Conservation (phyloP, 257 asterid genomes). For the Vinca minor region DNA sequence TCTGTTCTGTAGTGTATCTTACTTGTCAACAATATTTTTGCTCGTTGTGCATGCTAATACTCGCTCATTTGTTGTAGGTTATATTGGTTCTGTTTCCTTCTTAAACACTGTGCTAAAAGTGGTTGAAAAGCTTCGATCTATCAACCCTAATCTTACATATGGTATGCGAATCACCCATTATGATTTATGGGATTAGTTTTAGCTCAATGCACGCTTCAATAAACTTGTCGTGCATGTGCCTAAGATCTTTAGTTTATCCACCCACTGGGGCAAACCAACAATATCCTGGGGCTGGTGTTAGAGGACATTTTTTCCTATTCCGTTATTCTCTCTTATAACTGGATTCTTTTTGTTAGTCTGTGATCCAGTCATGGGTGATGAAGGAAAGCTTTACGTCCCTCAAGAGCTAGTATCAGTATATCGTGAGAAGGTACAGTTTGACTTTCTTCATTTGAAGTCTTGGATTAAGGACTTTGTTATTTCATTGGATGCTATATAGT, state of each 20-base stretch:
- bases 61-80: slow-evolving; percentile 46
- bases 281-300: neutral
- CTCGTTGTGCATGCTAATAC: slow-evolving; percentile 10
- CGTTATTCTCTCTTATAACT: slow-evolving; percentile 6
- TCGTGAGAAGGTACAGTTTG: slow-evolving; percentile 75
- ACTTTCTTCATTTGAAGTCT: neutral
- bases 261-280: neutral
- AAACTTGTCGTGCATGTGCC: neutral
- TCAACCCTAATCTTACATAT: slow-evolving; percentile 81
- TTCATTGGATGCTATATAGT: neutral
- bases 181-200: neutral
- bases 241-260: neutral
- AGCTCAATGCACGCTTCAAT: neutral
- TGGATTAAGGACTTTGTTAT: neutral
- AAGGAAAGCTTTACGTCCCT: slow-evolving; percentile 94
- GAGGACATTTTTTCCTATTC: neutral
- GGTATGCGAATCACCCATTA: slow-evolving; percentile 31
- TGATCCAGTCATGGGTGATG: slow-evolving; percentile 98
- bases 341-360: slow-evolving; percentile 55
- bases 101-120: slow-evolving; percentile 67
- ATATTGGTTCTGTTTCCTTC: slow-evolving; percentile 93
- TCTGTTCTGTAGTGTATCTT: neutral
- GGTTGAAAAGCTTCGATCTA: slow-evolving; percentile 81
- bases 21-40: neutral
- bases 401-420: slow-evolving; percentile 81